Base-by-base conservation (phyloP, 2,329 filamentous ascomycete genomes). In the Calonectria pauciramosa region DNA sequence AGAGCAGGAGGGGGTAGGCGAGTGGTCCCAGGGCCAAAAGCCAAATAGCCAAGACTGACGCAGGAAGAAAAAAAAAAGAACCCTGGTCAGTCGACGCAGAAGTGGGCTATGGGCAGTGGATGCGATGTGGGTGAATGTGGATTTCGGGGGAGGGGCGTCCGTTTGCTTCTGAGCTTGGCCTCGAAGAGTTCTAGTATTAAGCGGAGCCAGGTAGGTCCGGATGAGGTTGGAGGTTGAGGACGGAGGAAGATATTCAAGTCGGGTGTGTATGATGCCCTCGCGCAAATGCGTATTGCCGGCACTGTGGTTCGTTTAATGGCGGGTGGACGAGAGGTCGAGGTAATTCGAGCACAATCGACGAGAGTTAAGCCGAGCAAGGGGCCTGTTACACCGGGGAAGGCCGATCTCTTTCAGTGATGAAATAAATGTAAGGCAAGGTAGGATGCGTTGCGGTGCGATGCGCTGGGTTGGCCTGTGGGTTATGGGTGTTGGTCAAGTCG, bases 101-200 rank as follows among this genome's bases (percentile, higher is more conserved):
- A 63, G 64, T 68, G 70, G 64, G 52, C 63, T 67, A 47, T 49
- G 38, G 44, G 23, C 47, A 49, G 60, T 63, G 52, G 70, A 52
- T 69, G 71, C 64, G 74, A 79, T 80, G 79, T 80, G 79, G 79
- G 79, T 78, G 79, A 80, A 71, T 73, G 79, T 80, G 79, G 79
- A 76, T 79, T 80, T 77, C 68, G 70, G 73, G 72, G 76, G 68
- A 76, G 75, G 68, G 71, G 74, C 71, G 70, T 66, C 70, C 76
- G 64, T 71, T 23, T 68, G 32, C 28, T 60, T 69, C 68, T 71
- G 68, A 76, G 75, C 68, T 72, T 77, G 71, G 59, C 52, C 69
- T 78, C 70, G 71, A 76, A 80, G 69, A 66, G 78, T 77, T 75
- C 71, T 80, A 80, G 79, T 72, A 70, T 47, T 71, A 59, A 74